Base-by-base conservation (phyloP, 345 rosid species). In the Bruguiera parviflora region DNA sequence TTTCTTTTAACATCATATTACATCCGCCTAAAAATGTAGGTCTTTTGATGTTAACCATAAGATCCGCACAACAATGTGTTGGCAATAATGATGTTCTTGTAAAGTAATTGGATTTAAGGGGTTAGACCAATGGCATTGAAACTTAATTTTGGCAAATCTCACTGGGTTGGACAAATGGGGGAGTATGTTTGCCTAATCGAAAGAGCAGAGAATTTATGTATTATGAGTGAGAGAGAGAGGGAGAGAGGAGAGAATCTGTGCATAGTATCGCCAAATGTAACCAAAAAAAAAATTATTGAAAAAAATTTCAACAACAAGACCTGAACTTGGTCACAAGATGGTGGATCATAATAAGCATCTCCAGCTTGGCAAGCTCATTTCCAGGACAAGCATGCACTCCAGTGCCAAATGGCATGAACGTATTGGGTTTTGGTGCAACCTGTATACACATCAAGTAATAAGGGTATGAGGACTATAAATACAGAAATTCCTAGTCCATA, bases 361-460 rank as follows among this genome's bases (percentile, higher is more conserved):
- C 92, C 78, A 87, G 73, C 89, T 86, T 89, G 65, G 96, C 96
- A 65, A 89, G 85, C 72, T 89, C 90, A 75, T 87, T 89, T 71
- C 92, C 96, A 1, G 96, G 96, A 62, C 96, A 89, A 49, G 88
- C 80, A 75, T 89, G 96, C 7, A 65, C 85, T 68, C 96, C 96
- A 69, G 73, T 80, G 31, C 96, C 96, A 72, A 89, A 89, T 79
- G 96, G 92, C 90, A 86, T 69, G 66, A 80, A 89, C 39, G 90
- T 87, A 71, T 85, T 78, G 71, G 90, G 85, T 68, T 82, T 87
- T 35, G 84, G 87, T 0, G 85, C 70, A 61, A 79, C 89, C 96
- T 33, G 8, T 89, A 53, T 33, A 35, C 22, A 52, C 53, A 52
- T 29, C 59, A 24, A 33, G 22, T 6, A 33, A 33, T 7, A 8